Percentiles rank a stretch among this genome's conserved stretches.
phyloP scores from a whole-genome alignment of 805 yeast species.

The Candida glaebosa region DNA sequence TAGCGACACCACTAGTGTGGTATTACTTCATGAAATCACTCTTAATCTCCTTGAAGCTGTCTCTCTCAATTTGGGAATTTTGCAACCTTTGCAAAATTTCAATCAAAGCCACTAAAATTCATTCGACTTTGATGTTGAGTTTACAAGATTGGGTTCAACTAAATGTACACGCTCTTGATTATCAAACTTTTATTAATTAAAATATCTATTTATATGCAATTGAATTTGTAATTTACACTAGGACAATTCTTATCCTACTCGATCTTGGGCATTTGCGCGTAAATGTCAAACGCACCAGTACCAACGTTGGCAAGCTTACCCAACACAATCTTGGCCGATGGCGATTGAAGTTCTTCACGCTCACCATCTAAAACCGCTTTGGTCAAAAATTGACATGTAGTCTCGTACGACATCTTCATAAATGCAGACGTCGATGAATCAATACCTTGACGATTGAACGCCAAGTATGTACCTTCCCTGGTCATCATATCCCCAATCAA shows the following conservation, averaged over 20 bases:
- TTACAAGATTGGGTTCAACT: too few species aligned
- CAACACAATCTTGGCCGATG: slow-evolving; percentile 88
- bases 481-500: slow-evolving; percentile 99
- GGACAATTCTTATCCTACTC: slow-evolving; percentile 1
- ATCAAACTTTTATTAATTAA: slow-evolving; percentile 1
- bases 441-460: slow-evolving; percentile 98
- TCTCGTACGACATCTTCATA: slow-evolving; percentile 98
- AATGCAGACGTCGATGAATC: slow-evolving; percentile 93
- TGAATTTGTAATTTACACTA: background rate
- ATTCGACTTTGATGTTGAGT: too few species aligned
- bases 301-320: slow-evolving; percentile 92
- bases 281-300: slow-evolving; percentile 91
- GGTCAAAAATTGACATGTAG: slow-evolving; percentile 95
- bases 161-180: background rate
- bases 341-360: slow-evolving; percentile 81
- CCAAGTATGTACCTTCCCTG: slow-evolving; percentile 93
- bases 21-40: too few species aligned
- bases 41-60: too few species aligned
- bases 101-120: too few species aligned
- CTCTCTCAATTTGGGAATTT: too few species aligned
- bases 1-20: too few species aligned
- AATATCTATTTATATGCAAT: slow-evolving; percentile 5
- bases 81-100: too few species aligned
- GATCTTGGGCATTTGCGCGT: slow-evolving; percentile 43
- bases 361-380: slow-evolving; percentile 94